phyloP scores from a whole-genome alignment of 2,329 filamentous ascomycete species.

The Fusarium sp. region DNA sequence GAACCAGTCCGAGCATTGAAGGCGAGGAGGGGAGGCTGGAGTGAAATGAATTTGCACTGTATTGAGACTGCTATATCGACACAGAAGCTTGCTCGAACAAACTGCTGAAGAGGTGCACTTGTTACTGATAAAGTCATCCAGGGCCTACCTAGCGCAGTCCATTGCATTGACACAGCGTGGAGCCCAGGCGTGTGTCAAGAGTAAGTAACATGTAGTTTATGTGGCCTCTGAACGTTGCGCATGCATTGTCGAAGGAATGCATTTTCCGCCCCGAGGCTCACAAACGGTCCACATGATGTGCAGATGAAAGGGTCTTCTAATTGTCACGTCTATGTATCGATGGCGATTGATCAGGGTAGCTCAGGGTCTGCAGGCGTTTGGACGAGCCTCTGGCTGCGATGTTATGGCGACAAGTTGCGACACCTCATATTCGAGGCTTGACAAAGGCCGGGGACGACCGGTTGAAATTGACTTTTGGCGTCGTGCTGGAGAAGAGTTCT shows the following conservation, averaged over 20 bases:
- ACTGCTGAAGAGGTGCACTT: too few species aligned
- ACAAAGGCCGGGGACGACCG: slow-evolving; percentile 17
- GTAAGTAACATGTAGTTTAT: slow-evolving; percentile 27
- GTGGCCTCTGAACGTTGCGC: slow-evolving; percentile 21
- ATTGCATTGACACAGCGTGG: slow-evolving; percentile 11
- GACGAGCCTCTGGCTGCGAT: too few species aligned
- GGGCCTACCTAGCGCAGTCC: background rate
- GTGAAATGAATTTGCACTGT: background rate
- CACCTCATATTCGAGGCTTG: background rate
- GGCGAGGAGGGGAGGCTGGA: slow-evolving; percentile 11
- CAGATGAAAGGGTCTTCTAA: slow-evolving; percentile 1
- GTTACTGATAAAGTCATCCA: too few species aligned
- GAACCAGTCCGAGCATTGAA: slow-evolving; percentile 24
- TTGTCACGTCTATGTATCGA: background rate
- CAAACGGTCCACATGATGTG: slow-evolving; percentile 14
- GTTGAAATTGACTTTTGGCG: slow-evolving; percentile 36
- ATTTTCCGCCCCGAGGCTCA: slow-evolving; percentile 16
- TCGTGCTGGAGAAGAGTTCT: slow-evolving; percentile 17
- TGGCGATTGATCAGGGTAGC: too few species aligned
- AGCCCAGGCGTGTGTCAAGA: slow-evolving; percentile 10
- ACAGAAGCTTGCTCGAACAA: too few species aligned
- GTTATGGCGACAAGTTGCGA: background rate
- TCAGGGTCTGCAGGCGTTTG: too few species aligned
- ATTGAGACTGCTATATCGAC: too few species aligned
- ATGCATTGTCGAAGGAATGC: slow-evolving; percentile 25